Conservation (phyloP, 2,329 filamentous ascomycete genomes). For the Cladophialophora yegresii region DNA sequence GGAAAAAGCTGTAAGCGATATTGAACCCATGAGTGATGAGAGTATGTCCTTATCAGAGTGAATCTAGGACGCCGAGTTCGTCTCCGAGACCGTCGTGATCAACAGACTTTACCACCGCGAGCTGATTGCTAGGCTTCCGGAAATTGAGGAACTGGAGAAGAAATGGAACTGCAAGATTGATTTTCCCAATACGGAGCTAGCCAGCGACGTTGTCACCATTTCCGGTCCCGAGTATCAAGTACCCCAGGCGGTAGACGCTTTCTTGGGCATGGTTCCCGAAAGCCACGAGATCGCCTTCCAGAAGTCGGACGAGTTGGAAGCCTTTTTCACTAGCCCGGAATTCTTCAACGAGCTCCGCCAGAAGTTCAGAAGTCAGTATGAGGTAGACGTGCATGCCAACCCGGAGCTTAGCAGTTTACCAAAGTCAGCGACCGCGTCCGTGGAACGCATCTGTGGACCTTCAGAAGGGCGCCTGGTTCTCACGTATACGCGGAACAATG, state of each 20-base stretch:
- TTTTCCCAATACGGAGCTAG: slow-evolving; percentile 95
- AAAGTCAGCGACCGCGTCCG: slow-evolving; percentile 39
- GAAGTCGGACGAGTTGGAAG: slow-evolving; percentile 71
- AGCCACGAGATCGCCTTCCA: slow-evolving; percentile 87
- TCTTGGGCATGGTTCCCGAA: slow-evolving; percentile 96
- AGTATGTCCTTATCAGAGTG: slow-evolving; percentile 32
- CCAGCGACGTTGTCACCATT: slow-evolving; percentile 92
- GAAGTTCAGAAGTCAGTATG: slow-evolving; percentile 88
- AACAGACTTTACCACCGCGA: slow-evolving; percentile 95
- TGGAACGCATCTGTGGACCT: slow-evolving; percentile 50
- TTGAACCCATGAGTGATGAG: slow-evolving; percentile 20
- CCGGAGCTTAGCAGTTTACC: slow-evolving; percentile 40
- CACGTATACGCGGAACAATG: slow-evolving; percentile 94
- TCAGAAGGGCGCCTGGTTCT: slow-evolving; percentile 63
- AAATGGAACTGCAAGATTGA: slow-evolving; percentile 99
- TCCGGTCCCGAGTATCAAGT: slow-evolving; percentile 98
- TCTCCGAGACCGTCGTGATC: slow-evolving; percentile 88
- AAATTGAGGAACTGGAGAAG: slow-evolving; percentile 94
- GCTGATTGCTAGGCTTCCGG: slow-evolving; percentile 79
- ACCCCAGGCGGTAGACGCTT: slow-evolving; percentile 91
- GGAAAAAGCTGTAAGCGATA: slow-evolving; percentile 73
- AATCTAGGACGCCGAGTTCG: slow-evolving; percentile 85
- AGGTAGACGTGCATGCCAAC: slow-evolving; percentile 79
- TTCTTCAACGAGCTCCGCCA: slow-evolving; percentile 77
- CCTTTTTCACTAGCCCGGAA: slow-evolving; percentile 77